Evolutionary conservation across 2,329 filamentous ascomycete species (phyloP).

Genomic region (Fusarium sp.): DNA sequence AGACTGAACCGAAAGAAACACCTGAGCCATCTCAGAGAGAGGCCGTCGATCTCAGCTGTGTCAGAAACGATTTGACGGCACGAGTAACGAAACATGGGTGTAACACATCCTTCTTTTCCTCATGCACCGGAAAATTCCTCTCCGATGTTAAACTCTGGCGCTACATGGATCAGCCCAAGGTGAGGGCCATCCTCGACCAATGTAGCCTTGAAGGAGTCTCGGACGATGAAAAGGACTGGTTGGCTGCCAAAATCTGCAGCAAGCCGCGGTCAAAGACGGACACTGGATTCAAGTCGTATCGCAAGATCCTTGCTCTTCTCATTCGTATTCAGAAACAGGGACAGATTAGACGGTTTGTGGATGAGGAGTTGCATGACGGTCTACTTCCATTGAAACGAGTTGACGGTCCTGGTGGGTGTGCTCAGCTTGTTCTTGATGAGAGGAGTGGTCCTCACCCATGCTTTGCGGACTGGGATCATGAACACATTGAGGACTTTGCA

Average conservation of each 20-base stretch:
- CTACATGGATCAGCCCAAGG: background rate
- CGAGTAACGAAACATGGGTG: background rate
- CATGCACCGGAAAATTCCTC: background rate
- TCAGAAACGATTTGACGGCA: background rate
- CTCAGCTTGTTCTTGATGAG: background rate
- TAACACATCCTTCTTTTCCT: background rate
- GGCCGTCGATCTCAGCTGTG: background rate
- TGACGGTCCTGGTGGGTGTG: background rate
- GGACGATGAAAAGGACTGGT: background rate
- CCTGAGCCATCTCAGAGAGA: background rate
- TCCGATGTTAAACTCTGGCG: constrained; percentile 2
- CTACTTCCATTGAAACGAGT: background rate
- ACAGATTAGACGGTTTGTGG: background rate
- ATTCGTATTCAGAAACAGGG: background rate
- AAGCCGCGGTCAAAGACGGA: background rate
- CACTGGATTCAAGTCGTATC: background rate
- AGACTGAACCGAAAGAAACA: background rate
- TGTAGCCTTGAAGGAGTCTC: background rate
- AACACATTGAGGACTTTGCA: background rate
- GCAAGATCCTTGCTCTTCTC: background rate
- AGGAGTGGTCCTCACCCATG: background rate
- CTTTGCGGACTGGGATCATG: constrained; percentile 3
- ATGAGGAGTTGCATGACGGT: background rate
- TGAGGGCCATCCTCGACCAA: background rate
- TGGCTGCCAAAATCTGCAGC: background rate